Conservation (phyloP, 129 eudicot species). For the Centaurea solstitialis region DNA sequence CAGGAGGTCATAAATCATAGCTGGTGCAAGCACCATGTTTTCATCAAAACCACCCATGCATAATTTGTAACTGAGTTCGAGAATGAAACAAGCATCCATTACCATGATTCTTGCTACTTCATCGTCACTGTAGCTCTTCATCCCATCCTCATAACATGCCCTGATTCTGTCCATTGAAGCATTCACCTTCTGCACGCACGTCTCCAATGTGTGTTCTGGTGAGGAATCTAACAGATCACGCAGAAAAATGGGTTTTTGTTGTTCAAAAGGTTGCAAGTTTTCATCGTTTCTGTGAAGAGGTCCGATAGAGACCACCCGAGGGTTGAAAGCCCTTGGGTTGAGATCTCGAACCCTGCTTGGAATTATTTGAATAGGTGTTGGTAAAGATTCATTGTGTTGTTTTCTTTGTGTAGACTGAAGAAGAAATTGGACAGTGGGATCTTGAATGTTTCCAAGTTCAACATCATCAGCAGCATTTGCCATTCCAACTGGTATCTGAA, state of each 20-base stretch:
- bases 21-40: neutral
- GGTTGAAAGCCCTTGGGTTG: neutral
- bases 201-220: neutral
- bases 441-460: neutral
- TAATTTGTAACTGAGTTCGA: neutral
- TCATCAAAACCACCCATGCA: neutral
- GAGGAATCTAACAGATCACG: neutral
- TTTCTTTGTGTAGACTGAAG: neutral
- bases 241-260: neutral
- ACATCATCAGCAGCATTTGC: neutral
- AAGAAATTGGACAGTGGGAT: neutral
- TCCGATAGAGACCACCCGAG: neutral
- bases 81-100: slow-evolving; percentile 3
- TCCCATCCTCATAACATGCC: neutral
- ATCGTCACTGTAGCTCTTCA: neutral
- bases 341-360: neutral
- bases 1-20: neutral
- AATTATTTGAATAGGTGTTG: neutral
- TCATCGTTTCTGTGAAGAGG: neutral
- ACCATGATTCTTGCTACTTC: slow-evolving; percentile 1
- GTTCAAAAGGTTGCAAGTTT: neutral
- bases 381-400: neutral
- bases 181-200: neutral
- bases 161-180: neutral
- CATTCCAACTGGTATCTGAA: neutral